Conservation (phyloP, 148 eudicot genomes). For the Drosera capensis region DNA sequence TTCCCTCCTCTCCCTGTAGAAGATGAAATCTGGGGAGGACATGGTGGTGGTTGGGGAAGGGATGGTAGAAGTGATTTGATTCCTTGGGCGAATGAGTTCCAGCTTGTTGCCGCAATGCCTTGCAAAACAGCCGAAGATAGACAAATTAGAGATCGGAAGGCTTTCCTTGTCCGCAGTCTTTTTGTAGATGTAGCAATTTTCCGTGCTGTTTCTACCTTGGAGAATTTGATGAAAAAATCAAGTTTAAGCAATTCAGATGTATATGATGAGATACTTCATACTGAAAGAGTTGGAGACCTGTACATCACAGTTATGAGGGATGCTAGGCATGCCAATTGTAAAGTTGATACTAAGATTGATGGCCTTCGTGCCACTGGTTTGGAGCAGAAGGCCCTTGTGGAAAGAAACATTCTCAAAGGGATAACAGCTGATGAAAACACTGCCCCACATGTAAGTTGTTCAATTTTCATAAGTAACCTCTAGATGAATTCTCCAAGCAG, state of each 20-base stretch:
- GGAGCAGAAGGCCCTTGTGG: slow-evolving; percentile 41
- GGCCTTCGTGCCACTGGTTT: slow-evolving; percentile 70
- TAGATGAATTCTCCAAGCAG: no score
- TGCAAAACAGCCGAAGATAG: slow-evolving; percentile 96
- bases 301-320: slow-evolving; percentile 55
- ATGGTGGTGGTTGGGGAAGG: slow-evolving; percentile 95
- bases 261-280: slow-evolving; percentile 25
- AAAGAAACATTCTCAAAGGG: slow-evolving; percentile 87
- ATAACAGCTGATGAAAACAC: slow-evolving; percentile 99
- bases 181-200: slow-evolving; percentile 97
- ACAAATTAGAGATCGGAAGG: slow-evolving; percentile 86
- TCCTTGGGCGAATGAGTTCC: slow-evolving; percentile 80
- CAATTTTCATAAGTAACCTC: neutral
- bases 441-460: slow-evolving; percentile 97
- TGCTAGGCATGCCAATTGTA: slow-evolving; percentile 64
- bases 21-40: slow-evolving; percentile 93
- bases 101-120: slow-evolving; percentile 81
- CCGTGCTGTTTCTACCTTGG: slow-evolving; percentile 54
- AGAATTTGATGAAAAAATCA: slow-evolving; percentile 38
- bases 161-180: slow-evolving; percentile 84
- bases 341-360: slow-evolving; percentile 91
- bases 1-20: slow-evolving; percentile 82
- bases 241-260: slow-evolving; percentile 16
- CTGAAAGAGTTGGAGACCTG: slow-evolving; percentile 72
- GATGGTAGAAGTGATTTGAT: slow-evolving; percentile 69